These are phyloP conservation scores for Cercospora berteroae DNA, from an alignment of 2,329 filamentous ascomycete genomes.

Conservation along the genomic window DNA sequence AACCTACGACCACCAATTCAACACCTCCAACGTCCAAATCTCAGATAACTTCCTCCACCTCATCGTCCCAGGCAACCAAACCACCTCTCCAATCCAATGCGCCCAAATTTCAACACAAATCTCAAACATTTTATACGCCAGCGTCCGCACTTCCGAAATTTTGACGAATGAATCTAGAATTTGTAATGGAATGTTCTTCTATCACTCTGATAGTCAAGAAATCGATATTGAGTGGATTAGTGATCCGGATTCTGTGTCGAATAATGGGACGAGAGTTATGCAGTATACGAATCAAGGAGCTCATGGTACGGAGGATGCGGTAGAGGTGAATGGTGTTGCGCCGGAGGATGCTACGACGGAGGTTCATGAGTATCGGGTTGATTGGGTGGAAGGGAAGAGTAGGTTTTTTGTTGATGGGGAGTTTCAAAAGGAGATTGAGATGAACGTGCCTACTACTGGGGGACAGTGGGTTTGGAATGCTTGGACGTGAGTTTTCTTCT, in stretches of 20 bases:
- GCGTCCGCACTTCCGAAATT: slow-evolving; percentile 20
- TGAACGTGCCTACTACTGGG: slow-evolving; percentile 22
- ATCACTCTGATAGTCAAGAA: slow-evolving; percentile 25
- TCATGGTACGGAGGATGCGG: slow-evolving; percentile 3
- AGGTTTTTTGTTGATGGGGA: slow-evolving; percentile 25
- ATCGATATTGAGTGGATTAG: slow-evolving; percentile 30
- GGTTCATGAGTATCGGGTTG: slow-evolving; percentile 28
- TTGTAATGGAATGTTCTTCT: slow-evolving; percentile 25
- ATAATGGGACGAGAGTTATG: slow-evolving; percentile 18
- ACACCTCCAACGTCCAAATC: slow-evolving; percentile 14
- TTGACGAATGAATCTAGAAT: slow-evolving; percentile 7
- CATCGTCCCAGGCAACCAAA: slow-evolving; percentile 20
- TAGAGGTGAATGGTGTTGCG: slow-evolving; percentile 6
- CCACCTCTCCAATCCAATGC: slow-evolving; percentile 15
- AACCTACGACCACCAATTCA: slow-evolving; percentile 10
- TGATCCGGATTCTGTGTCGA: slow-evolving; percentile 20
- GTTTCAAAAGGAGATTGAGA: slow-evolving; percentile 11
- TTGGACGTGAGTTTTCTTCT: slow-evolving; percentile 21
- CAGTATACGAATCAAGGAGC: slow-evolving; percentile 26
- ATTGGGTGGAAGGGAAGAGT: slow-evolving; percentile 21
- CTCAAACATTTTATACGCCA: slow-evolving; percentile 16
- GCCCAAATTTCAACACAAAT: slow-evolving; percentile 20
- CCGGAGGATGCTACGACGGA: slow-evolving; percentile 12
- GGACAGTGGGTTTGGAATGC: slow-evolving; percentile 29
- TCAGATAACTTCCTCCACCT: slow-evolving; percentile 21